Evolutionary conservation across 2,329 filamentous ascomycete species (phyloP), one percentile per base, ranked within the genome.

Genomic region (Claviceps digitariae): DNA sequence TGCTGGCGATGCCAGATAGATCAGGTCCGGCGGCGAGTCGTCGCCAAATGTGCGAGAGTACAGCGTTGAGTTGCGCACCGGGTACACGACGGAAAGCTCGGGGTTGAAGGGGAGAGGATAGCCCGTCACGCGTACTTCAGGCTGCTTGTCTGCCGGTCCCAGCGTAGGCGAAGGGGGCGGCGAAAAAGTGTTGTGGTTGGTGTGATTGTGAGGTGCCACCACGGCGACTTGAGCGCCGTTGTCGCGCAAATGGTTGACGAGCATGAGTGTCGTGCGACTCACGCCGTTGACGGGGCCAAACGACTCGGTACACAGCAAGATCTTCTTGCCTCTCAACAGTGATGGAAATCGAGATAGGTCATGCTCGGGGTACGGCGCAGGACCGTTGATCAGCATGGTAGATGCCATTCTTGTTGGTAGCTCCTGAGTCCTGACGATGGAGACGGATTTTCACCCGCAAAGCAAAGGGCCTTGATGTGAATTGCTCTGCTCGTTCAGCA

Each of bases 281-380:
- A 87, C 83, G n/a, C 84, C 83, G 62, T 87, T 87, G 63, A 87
- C 81, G 0, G 83, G 83, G 3, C 83, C 83, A 54, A 86, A 83
- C 0, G 82, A 86, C 63, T 87, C 84, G 15, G 83, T 86, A 56
- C 82, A 84, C 8, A 87, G 74, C 8, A 87, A 67, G 56, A 87
- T 74, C 57, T 76, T 77, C 64, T 81, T 83, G 10, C 79, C 80
- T 40, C 71, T 67, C n/a, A 86, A 72, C 9, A 69, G 61, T 1
- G 63, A 44, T 0, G 76, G 76, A 56, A 79, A 79, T 41, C 64
- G 57, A 12, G 71, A 66, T 51, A 73, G 61, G 54, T 76, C 69
- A 58, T 72, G 69, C 9, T 62, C 60, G 41, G 59, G 58, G 43
- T 57, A 60, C 27, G 56, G 55, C 48, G 27, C 45, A 31, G 52